These are phyloP conservation scores for Calonectria montana DNA, from an alignment of 2,329 filamentous ascomycete genomes.

Conservation along the genomic window DNA sequence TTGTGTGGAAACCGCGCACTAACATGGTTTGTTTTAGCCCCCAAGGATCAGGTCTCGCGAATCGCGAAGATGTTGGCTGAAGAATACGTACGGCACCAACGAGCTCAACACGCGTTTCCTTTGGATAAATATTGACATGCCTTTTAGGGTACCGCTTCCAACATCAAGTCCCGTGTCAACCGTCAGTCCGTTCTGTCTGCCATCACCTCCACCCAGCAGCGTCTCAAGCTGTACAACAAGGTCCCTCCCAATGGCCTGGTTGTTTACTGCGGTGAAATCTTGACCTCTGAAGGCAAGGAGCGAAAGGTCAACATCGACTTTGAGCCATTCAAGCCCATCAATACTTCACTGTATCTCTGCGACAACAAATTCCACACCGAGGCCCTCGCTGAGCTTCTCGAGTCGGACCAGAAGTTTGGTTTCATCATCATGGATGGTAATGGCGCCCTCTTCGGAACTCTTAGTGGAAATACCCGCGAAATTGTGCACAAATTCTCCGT, in stretches of 20 bases:
- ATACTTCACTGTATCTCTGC: conserved; percentile 98
- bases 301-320: conserved; percentile 99
- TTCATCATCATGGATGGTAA: conserved; percentile 99
- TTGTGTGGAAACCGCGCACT: conserved; percentile 38
- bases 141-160: conserved; percentile 89
- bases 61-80: conserved; percentile 99
- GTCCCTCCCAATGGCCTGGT: conserved; percentile 97
- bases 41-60: conserved; percentile 97
- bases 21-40: conserved; percentile 66
- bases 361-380: conserved; percentile 99
- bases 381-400: conserved; percentile 93
- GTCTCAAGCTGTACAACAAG: conserved; percentile 99
- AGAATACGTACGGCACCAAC: conserved; percentile 82
- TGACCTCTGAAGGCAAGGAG: conserved; percentile 98
- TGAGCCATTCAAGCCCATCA: conserved; percentile 99
- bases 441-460: conserved; percentile 94
- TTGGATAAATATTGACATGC: conserved; percentile 33
- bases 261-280: conserved; percentile 99
- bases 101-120: neutral
- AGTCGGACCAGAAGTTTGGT: conserved; percentile 98
- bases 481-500: conserved; percentile 98
- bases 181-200: conserved; percentile 96
- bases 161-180: conserved; percentile 99
- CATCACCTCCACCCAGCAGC: conserved; percentile 98
- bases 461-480: conserved; percentile 97